These are phyloP conservation scores for Sphagnum contortum DNA, from an alignment of 225 moss, liverwort and hornwort genomes.

Conservation along the genomic window DNA sequence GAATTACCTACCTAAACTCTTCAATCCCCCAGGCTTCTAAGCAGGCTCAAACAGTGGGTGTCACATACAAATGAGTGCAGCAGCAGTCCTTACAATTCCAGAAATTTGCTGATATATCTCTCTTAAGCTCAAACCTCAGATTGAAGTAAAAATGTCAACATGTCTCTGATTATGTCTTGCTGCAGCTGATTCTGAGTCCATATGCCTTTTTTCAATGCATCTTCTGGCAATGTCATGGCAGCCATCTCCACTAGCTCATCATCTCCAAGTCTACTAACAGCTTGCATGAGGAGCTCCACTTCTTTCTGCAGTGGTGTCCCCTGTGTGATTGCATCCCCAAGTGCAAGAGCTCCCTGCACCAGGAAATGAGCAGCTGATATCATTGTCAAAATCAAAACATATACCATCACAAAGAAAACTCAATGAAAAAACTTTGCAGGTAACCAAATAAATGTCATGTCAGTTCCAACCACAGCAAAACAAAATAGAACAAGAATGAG, in stretches of 20 bases:
- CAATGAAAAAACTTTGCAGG: no score
- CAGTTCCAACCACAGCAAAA: no score
- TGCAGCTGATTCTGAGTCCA: constrained; percentile 72
- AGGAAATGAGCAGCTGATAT: no score
- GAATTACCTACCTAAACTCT: not conserved
- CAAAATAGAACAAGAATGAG: no score
- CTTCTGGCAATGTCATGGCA: constrained; percentile 71
- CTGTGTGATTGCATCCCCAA: constrained; percentile 78
- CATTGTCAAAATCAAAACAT: no score
- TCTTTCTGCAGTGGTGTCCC: constrained; percentile 72
- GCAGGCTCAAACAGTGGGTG: not conserved
- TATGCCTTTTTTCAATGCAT: constrained; percentile 53
- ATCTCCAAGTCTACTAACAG: constrained; percentile 57
- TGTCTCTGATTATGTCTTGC: constrained; percentile 8
- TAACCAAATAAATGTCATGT: no score
- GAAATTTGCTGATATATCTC: no score
- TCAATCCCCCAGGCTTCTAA: not conserved
- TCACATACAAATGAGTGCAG: no score
- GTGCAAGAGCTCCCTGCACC: constrained; percentile 93
- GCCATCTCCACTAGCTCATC: constrained; percentile 85
- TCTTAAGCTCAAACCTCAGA: no score
- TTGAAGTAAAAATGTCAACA: no score
- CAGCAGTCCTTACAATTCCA: no score
- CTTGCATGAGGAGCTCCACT: constrained; percentile 61
- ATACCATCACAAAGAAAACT: no score